Conservation (phyloP, 352 stramenopile species). For the Globisporangium megalacanthum region DNA sequence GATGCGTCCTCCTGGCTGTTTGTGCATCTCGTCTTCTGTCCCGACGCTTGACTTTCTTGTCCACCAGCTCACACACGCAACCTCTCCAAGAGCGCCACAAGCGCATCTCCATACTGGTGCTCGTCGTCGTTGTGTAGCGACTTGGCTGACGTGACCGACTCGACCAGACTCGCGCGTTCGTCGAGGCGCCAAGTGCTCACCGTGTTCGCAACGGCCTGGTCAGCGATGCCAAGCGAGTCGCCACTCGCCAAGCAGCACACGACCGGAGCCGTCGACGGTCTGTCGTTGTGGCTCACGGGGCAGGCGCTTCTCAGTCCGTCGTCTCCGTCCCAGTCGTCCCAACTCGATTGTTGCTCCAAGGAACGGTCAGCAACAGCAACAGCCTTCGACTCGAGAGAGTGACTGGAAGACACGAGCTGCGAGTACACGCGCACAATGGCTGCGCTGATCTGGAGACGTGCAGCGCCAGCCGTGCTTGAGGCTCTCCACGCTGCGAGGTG, state of each 20-base stretch:
- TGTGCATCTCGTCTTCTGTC: too few relatives aligned
- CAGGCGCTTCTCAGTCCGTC: neutral
- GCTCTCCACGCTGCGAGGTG: neutral
- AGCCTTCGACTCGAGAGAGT: too few relatives aligned
- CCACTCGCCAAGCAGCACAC: neutral
- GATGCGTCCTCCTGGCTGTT: too few relatives aligned
- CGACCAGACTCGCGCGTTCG: neutral
- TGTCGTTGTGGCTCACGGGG: neutral
- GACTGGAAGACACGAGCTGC: neutral
- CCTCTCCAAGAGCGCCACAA: neutral
- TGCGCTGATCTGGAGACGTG: neutral
- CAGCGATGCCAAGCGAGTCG: neutral
- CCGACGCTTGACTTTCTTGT: too few relatives aligned
- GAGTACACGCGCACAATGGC: neutral
- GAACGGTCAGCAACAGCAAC: too few relatives aligned
- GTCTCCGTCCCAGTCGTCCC: constrained; percentile 43
- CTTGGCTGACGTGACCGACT: neutral
- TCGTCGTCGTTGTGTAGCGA: neutral
- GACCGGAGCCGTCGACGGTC: too few relatives aligned
- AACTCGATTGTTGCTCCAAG: constrained; percentile 6
- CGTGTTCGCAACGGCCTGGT: neutral
- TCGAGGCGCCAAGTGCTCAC: neutral
- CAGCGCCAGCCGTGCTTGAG: neutral
- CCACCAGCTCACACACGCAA: neutral
- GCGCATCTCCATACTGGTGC: neutral